Evolutionary conservation across 805 yeast genomes (phyloP).

Genomic region (Candida manassasensis): DNA sequence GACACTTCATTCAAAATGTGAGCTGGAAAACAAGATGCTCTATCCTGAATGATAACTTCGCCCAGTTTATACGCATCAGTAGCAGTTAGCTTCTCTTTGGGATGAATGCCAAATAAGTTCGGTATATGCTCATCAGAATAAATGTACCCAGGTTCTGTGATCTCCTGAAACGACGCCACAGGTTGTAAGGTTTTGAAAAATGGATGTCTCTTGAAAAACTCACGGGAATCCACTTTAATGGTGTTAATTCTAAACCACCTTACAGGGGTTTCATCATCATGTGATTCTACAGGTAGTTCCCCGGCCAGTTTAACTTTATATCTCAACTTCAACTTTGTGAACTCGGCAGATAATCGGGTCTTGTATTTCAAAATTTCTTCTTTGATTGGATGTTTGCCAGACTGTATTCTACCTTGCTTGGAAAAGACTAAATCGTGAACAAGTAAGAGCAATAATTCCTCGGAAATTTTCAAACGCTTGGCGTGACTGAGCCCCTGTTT

Average conservation of each 20-base stretch:
- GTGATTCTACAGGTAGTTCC: conserved; percentile 32
- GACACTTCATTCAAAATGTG: conserved; percentile 61
- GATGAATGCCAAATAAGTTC: conserved; percentile 76
- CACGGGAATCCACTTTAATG: conserved; percentile 42
- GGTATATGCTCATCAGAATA: conserved; percentile 74
- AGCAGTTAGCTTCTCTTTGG: conserved; percentile 63
- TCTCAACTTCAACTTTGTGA: conserved; percentile 70
- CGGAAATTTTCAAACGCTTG: conserved; percentile 40
- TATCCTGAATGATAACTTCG: conserved; percentile 82
- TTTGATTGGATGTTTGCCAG: conserved; percentile 84
- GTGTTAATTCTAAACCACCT: conserved; percentile 79
- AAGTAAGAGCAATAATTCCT: conserved; percentile 55
- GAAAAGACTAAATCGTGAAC: conserved; percentile 80
- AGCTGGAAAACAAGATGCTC: conserved; percentile 97
- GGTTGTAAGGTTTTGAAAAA: conserved; percentile 40
- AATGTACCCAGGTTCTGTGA: conserved; percentile 47
- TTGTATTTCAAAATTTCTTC: conserved; percentile 74
- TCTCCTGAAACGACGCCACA: conserved; percentile 39
- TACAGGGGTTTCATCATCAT: conserved; percentile 62
- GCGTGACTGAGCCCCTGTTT: conserved; percentile 44
- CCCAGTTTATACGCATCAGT: conserved; percentile 72
- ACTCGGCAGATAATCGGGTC: conserved; percentile 77
- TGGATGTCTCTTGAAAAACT: conserved; percentile 31
- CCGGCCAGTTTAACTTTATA: conserved; percentile 56
- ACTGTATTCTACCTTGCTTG: conserved; percentile 74